Evolutionary conservation across 2,329 filamentous ascomycete genomes (phyloP), one percentile per base, ranked within the genome.

Genomic region (Hypoxylon sp.): DNA sequence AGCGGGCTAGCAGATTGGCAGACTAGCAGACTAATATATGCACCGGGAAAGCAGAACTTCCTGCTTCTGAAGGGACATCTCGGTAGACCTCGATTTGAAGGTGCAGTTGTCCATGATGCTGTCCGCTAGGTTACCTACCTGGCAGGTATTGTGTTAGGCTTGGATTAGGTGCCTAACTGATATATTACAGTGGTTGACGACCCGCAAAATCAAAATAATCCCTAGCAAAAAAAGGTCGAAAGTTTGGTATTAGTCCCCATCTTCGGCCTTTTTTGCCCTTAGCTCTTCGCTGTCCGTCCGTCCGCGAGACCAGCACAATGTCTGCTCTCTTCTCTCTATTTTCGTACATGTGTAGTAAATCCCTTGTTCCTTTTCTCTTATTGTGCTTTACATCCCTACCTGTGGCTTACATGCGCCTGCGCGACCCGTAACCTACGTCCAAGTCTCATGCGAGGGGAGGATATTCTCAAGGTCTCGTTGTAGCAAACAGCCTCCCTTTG

Each of bases 121-220:
- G n/a, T n/a, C n/a, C n/a, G n/a, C n/a, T n/a, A n/a, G n/a, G n/a
- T n/a, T n/a, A n/a, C n/a, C n/a, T n/a, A n/a, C n/a, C n/a, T n/a
- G n/a, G n/a, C n/a, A n/a, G n/a, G n/a, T n/a, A n/a, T n/a, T n/a
- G n/a, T n/a, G n/a, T n/a, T n/a, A n/a, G n/a, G n/a, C n/a, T n/a
- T n/a, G n/a, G n/a, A n/a, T n/a, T n/a, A n/a, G n/a, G n/a, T n/a
- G n/a, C n/a, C n/a, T n/a, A n/a, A n/a, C n/a, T n/a, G n/a, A n/a
- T n/a, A n/a, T n/a, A n/a, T n/a, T 60, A 52, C 20, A 55, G 62
- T 64, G 59, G 56, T 13, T 58, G 55, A n/a, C n/a, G 62, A 56
- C 55, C 60, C 60, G 59, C 62, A 60, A 63, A 57, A 58, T 57
- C 55, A 57, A 35, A 45, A 11, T 33, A 18, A 24, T 37, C 47